Conservation (phyloP, 176 grass and related monocot genomes). For the Paspalum vaginatum region DNA sequence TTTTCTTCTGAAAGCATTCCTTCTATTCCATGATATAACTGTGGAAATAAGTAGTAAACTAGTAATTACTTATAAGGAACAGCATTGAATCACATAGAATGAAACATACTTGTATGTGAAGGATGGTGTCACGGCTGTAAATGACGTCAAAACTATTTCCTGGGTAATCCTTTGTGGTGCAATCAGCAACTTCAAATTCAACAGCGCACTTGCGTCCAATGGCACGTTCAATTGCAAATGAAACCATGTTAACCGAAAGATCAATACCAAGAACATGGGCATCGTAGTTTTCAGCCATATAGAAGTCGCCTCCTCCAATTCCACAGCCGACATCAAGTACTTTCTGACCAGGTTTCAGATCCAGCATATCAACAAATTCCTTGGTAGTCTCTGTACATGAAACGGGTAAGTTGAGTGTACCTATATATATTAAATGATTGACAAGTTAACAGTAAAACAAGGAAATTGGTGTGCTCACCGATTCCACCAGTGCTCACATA, state of each 20-base stretch:
- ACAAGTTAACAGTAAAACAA: not conserved
- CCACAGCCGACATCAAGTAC: slow-evolving; percentile 96
- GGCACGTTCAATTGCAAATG: slow-evolving; percentile 90
- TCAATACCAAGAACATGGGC: slow-evolving; percentile 94
- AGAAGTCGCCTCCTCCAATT: slow-evolving; percentile 94
- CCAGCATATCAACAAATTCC: slow-evolving; percentile 84
- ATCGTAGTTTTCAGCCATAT: slow-evolving; percentile 94
- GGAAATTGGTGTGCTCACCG: slow-evolving; percentile 38
- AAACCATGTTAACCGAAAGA: slow-evolving; percentile 98
- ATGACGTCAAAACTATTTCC: slow-evolving; percentile 82
- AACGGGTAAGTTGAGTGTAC: not conserved
- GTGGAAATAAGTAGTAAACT: slow-evolving; percentile 8
- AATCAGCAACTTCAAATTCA: slow-evolving; percentile 97
- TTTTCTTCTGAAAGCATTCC: not conserved
- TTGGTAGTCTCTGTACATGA: slow-evolving; percentile 82
- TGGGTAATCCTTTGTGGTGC: slow-evolving; percentile 84
- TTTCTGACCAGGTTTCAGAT: slow-evolving; percentile 89
- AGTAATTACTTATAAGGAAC: not conserved
- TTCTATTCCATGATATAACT: slow-evolving; percentile 8
- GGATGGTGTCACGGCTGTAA: slow-evolving; percentile 98
- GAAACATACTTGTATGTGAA: slow-evolving; percentile 82
- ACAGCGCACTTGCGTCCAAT: slow-evolving; percentile 85
- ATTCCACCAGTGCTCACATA: slow-evolving; percentile 97
- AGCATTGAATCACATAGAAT: not conserved
- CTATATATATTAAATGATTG: not conserved